Evolutionary conservation across 139 green algal genomes (phyloP).

Genomic region (Ulvella scutata): DNA sequence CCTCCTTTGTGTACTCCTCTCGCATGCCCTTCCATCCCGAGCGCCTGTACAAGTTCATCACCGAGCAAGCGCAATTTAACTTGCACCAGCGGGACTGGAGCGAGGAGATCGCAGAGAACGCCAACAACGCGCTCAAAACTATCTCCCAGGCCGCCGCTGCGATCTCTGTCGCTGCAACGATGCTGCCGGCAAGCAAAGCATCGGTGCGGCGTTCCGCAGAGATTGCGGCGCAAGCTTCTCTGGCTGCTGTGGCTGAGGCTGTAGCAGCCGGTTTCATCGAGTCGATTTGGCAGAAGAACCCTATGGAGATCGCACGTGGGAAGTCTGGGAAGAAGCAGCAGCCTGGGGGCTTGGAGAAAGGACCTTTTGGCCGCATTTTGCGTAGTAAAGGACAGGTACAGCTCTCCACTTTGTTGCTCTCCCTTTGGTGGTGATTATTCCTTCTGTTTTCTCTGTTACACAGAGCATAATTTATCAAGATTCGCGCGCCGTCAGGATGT

Average conservation of each 20-base stretch:
- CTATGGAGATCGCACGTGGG: too few relatives aligned
- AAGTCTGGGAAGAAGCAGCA: too few relatives aligned
- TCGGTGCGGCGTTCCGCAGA: background rate
- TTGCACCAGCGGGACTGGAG: slow-evolving; percentile 37
- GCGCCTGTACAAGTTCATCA: slow-evolving; percentile 35
- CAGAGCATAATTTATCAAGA: too few relatives aligned
- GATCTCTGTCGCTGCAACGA: background rate
- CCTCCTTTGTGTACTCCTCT: slow-evolving; percentile 47
- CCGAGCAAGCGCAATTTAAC: slow-evolving; percentile 22
- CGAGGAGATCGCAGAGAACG: background rate
- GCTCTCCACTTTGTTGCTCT: too few relatives aligned
- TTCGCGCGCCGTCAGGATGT: too few relatives aligned
- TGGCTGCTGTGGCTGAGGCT: background rate
- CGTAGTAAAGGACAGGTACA: background rate
- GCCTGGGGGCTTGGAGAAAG: too few relatives aligned
- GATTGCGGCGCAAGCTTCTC: background rate
- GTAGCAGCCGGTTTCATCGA: background rate
- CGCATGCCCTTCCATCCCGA: slow-evolving; percentile 55
- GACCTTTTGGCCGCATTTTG: background rate
- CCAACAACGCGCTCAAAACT: background rate
- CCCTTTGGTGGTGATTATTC: too few relatives aligned
- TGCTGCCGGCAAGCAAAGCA: background rate
- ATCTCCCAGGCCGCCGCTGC: background rate
- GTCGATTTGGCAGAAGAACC: too few relatives aligned
- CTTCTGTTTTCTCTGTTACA: too few relatives aligned